Base-by-base conservation (phyloP, 139 green algal genomes). In the Tetradesmus obliquus region DNA sequence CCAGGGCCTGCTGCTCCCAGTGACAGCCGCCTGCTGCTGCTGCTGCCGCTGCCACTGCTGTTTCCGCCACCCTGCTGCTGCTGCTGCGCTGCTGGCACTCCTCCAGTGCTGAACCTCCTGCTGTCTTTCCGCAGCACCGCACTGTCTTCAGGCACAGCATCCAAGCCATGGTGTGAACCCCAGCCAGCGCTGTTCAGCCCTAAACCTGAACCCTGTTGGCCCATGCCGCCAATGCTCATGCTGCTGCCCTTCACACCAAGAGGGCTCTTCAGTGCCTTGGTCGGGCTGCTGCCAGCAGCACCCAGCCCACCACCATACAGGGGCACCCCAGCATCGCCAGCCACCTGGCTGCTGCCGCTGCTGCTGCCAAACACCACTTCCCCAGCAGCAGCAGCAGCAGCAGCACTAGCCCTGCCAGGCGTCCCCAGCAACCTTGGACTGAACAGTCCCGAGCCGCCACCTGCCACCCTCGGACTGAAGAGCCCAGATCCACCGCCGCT, bases 11-110 rank as follows among this genome's bases (percentile, higher is more conserved):
- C n/a, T 5, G 7, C 76, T 6, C 76, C 76, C 20, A 82, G n/a
- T 53, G 76, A 55, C 76, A 82, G n/a, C n/a, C n/a, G 76, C 76
- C 76, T 51, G 76, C n/a, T 55, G 76, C 76, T 82, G 76, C 76
- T 82, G 76, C 76, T 45, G 71, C 71, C 71, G 9, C 71, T 45
- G 71, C 76, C 19, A n/a, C 76, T 53, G 24, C n/a, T 53, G 76
- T n/a, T 51, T 6, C 72, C 2, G 76, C 54, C 62, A 12, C 12
- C 71, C 71, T 7, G 9, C 71, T 45, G 71, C 76, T 55, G 76
- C 76, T 51, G 22, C 72, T 8, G 76, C 54, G n/a, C 76, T 55
- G 76, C 76, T 82, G 76, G 6, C n/a, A 17, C 76, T 15, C 66
- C 66, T 7, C 66, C 66, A 76, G 66, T 76, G 66, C 66, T 76